phyloP scores from a whole-genome alignment of 2,329 filamentous ascomycete species.

The Verticillium klebahnii region DNA sequence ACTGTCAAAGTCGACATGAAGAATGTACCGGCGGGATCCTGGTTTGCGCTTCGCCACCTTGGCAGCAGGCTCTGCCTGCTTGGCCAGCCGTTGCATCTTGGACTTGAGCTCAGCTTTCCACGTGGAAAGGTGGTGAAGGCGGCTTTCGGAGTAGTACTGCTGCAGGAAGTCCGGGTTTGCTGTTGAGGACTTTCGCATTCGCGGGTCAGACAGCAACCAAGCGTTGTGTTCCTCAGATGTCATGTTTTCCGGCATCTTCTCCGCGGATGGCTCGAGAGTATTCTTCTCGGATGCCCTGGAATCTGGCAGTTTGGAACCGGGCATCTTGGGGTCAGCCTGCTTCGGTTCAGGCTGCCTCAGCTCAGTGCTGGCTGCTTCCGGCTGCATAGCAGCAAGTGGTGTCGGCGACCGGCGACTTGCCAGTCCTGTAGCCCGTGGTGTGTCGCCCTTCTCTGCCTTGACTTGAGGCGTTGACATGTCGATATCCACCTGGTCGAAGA shows the following conservation, averaged over 20 bases:
- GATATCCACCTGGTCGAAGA: background rate
- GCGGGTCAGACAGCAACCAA: slow-evolving; percentile 75
- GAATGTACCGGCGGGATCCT: slow-evolving; percentile 72
- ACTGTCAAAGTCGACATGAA: slow-evolving; percentile 97
- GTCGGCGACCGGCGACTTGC: background rate
- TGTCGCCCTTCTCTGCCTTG: background rate
- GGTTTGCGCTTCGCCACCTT: slow-evolving; percentile 46
- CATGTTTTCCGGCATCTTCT: slow-evolving; percentile 52
- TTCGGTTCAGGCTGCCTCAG: background rate
- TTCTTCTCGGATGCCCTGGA: background rate
- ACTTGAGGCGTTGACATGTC: background rate
- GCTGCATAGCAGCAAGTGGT: background rate
- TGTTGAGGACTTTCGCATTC: slow-evolving; percentile 81
- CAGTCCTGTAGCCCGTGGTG: background rate
- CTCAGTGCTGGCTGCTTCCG: background rate
- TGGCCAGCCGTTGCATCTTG: slow-evolving; percentile 74
- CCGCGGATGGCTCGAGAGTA: background rate
- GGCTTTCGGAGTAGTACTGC: slow-evolving; percentile 92
- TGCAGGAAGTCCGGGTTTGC: slow-evolving; percentile 91
- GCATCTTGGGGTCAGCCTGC: background rate
- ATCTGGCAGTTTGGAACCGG: background rate
- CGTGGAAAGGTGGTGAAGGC: slow-evolving; percentile 88
- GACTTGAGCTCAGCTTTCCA: slow-evolving; percentile 97
- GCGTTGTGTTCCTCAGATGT: slow-evolving; percentile 94
- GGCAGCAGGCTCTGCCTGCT: slow-evolving; percentile 53